phyloP scores from a whole-genome alignment of 495 filamentous ascomycete species.

The Neurospora sp. region DNA sequence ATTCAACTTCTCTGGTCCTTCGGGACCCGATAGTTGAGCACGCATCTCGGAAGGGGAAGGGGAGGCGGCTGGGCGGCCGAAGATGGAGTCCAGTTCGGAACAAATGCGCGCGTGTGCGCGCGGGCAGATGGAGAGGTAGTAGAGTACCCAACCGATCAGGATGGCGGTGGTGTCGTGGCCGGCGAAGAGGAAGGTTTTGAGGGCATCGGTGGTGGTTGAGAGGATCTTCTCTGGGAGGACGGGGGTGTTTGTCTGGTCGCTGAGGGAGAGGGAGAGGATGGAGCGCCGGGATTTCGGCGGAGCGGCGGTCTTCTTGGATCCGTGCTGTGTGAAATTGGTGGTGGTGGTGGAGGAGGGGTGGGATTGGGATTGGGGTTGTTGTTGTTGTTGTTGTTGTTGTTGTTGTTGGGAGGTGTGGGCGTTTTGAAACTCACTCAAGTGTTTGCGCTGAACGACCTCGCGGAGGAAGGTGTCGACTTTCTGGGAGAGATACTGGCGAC shows the following conservation, averaged over 20 bases:
- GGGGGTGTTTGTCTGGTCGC: neutral
- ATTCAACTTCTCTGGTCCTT: constrained; percentile 35
- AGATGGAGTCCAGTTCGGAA: constrained; percentile 36
- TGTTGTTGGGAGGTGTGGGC: neutral
- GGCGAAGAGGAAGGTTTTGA: constrained; percentile 38
- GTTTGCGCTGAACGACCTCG: constrained; percentile 17
- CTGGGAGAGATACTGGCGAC: neutral
- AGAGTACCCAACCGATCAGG: constrained; percentile 30
- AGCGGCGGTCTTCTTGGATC: neutral
- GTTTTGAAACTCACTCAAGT: constrained; percentile 6
- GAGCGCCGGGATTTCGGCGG: constrained; percentile 13
- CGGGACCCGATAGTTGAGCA: constrained; percentile 6
- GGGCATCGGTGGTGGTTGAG: constrained; percentile 20
- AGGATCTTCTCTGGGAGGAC: constrained; percentile 10
- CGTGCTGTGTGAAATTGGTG: neutral
- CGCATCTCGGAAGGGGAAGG: constrained; percentile 14
- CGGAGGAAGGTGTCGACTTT: constrained; percentile 12
- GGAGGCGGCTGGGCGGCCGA: constrained; percentile 24
- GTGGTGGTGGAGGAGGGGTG: neutral
- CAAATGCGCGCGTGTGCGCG: constrained; percentile 26
- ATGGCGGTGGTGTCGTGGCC: constrained; percentile 42
- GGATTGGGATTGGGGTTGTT: neutral
- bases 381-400: too few relatives aligned
- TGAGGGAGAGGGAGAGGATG: constrained; percentile 24
- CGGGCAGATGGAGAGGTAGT: constrained; percentile 39